Base-by-base conservation (phyloP, 2,329 filamentous ascomycete species). In the Corynespora cassiicola region DNA sequence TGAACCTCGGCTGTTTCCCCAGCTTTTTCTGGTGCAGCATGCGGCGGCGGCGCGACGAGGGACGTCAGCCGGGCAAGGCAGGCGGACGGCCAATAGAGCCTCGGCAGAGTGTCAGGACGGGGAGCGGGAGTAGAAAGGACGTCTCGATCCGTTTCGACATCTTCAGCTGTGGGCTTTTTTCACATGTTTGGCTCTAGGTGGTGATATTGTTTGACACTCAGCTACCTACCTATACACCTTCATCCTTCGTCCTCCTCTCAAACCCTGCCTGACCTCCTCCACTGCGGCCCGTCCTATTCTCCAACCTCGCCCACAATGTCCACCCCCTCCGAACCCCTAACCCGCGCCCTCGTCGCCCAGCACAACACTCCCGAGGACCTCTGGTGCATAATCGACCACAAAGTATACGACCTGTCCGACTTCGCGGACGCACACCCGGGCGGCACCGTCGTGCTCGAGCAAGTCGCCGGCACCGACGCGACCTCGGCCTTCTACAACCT, bases 401-500 rank as follows among this genome's bases (percentile, higher is more conserved):
- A 85, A 58, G 88, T 95, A 62, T 95, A 95, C 75, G 88, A 95
- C 70, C 79, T 91, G 9, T 85, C 85, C 45, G 88, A 95, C 52
- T 95, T 95, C 68, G 70, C 90, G 54, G 87, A 94, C 63, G 88
- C 87, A 15, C 90, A 95, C 60, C 90, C 90, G 1, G 89, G 89
- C 54, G 90, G 89, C 58, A 83, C 85, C 58, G 84, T 87, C 27
- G 89, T 95, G 16, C 81, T 95, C 23, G 78, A 81, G 36, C 88
- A 95, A 70, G 81, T 92, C 31, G 90, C 87, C 19, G 90, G 90
- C 47, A 79, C 82, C 52, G 90, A 95, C 62, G 88, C 89, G 33
- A 95, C 90, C 2, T 74, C 79, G 22, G 86, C 86, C 39, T 95
- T 95, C 71, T 95, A 95, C 80, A 95, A 95, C 75, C 83, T 96